Base-by-base conservation (phyloP, 2,329 filamentous ascomycete genomes). In the Fusarium guadeloupense region DNA sequence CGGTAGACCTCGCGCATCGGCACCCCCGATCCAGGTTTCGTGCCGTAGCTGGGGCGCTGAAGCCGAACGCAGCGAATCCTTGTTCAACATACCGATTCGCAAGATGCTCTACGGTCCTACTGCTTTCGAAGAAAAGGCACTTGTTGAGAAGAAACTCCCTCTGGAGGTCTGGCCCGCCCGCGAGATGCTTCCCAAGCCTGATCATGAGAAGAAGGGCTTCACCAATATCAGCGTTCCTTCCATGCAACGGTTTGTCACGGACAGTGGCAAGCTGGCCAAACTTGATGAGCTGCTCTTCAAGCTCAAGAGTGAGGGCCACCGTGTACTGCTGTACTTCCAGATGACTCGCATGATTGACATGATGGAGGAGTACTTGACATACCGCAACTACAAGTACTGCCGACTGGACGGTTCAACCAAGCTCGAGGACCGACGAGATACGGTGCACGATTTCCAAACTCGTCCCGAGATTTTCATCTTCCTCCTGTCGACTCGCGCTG, bases 331-430 rank as follows among this genome's bases (percentile, higher is more conserved):
- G 17, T 99, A 99, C 83, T 99, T 99, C 91, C 95, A 99, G 82
- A 99, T 99, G 95, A 99, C 95, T 5, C 91, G 92, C 72, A 99
- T 99, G 95, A 98, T 99, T 72, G 94, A 99, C 75, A 82, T 99
- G 58, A 98, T 98, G 91, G 95, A 99, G 76, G 95, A 99, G 77
- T 99, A 98, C 70, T 83, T 99, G 55, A 98, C 95, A 0, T 98
- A 98, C 80, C 92, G 95, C 74, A 97, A 98, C 79, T 98, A 97
- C 88, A 97, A 96, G 77, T 99, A 97, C 79, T 96, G 94, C 71
- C 91, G 95, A 57, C 84, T 99, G 38, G 95, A 99, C 71, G 95
- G 95, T 73, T 97, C 93, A 16, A 99, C 95, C 37, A 99, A 98
- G 76, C 84, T 99, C 45, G 95, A 99, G 76, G 95, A 99, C 75